phyloP scores from a whole-genome alignment of 2,329 filamentous ascomycete genomes.

The Colletotrichum costaricense region DNA sequence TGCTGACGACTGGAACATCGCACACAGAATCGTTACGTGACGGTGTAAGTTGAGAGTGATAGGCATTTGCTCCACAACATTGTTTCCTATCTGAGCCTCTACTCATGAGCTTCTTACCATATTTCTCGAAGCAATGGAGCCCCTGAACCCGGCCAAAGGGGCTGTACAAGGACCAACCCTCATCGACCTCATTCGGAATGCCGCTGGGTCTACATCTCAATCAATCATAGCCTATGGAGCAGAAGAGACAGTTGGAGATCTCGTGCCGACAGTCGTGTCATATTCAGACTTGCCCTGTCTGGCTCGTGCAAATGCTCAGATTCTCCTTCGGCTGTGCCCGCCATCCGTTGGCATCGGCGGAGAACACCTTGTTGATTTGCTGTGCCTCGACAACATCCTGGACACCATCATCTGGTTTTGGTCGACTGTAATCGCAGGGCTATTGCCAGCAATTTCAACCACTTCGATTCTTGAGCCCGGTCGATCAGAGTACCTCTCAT shows the following conservation, averaged over 20 bases:
- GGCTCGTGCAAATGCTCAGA: background rate
- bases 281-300: background rate
- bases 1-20: too few relatives aligned
- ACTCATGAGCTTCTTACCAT: accelerated
- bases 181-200: accelerated
- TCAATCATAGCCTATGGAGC: background rate
- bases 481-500: background rate
- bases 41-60: too few relatives aligned
- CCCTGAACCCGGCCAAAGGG: background rate
- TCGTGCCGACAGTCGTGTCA: background rate
- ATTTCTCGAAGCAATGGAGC: background rate
- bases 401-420: background rate
- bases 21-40: accelerated
- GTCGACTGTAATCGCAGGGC: background rate
- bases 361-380: background rate
- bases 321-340: background rate
- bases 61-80: too few relatives aligned
- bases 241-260: background rate
- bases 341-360: background rate
- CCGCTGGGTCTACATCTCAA: background rate
- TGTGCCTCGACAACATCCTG: background rate
- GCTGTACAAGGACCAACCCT: background rate
- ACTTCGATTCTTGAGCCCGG: background rate
- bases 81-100: too few relatives aligned
- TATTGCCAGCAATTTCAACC: background rate